These are phyloP conservation scores for Pugionium dolabratum DNA, from an alignment of 345 rosid genomes.

Conservation along the genomic window DNA sequence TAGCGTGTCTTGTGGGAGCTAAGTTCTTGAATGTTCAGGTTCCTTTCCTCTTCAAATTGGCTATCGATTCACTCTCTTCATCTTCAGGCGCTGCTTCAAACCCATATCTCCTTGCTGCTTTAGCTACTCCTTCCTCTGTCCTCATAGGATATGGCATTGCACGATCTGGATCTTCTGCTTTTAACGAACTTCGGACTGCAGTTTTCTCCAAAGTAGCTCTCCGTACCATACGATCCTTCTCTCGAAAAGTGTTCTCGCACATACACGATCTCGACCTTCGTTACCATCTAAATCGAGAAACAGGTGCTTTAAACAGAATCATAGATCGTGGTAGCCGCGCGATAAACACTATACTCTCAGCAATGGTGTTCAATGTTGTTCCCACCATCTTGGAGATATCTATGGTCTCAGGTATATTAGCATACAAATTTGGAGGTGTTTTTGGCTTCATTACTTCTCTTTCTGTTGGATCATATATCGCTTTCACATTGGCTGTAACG, in stretches of 20 bases:
- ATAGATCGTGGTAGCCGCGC: conserved; percentile 98
- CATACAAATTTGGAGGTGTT: conserved; percentile 86
- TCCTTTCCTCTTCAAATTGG: conserved; percentile 86
- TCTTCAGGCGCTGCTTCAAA: conserved; percentile 58
- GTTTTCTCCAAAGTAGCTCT: conserved; percentile 87
- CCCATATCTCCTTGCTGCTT: conserved; percentile 56
- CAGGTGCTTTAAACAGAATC: conserved; percentile 83
- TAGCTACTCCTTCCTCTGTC: conserved; percentile 80
- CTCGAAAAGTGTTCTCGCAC: conserved; percentile 89
- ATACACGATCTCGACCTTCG: conserved; percentile 81
- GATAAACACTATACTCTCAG: conserved; percentile 78
- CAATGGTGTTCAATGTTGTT: conserved; percentile 89
- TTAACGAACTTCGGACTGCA: conserved; percentile 86
- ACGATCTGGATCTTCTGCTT: conserved; percentile 72
- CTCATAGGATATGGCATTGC: conserved; percentile 92
- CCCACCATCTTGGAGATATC: conserved; percentile 90
- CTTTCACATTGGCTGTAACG: conserved; percentile 79
- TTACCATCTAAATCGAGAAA: conserved; percentile 93
- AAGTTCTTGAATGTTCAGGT: conserved; percentile 87
- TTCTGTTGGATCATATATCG: conserved; percentile 75
- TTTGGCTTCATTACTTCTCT: conserved; percentile 82
- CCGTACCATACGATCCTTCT: conserved; percentile 76
- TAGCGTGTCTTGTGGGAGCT: conserved; percentile 77
- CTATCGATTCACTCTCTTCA: conserved; percentile 78
- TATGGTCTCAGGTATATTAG: conserved; percentile 87